A percentile compares a stretch with the other conserved stretches of the same genome.
phyloP scores from a whole-genome alignment of 1,284 basidiomycete species.

The Rhizoctonia solani region DNA sequence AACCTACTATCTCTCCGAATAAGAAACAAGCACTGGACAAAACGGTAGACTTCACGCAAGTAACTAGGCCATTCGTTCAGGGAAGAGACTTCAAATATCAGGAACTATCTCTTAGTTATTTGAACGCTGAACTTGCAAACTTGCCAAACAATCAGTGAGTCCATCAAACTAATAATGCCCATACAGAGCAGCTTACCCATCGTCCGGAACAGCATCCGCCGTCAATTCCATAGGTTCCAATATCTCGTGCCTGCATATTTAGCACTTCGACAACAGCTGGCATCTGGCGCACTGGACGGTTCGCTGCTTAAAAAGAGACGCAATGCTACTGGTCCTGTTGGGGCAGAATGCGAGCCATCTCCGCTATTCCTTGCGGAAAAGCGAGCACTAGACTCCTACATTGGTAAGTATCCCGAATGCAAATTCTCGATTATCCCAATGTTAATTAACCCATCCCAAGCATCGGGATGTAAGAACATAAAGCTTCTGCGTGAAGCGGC shows the following conservation, averaged over 20 bases:
- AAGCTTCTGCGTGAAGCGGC: constrained; percentile 9
- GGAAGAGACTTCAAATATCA: neutral
- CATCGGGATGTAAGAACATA: neutral
- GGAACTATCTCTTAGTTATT: constrained; percentile 7
- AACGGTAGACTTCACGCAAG: constrained; percentile 16
- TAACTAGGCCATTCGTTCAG: neutral
- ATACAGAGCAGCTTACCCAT: neutral
- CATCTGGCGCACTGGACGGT: neutral
- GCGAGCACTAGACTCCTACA: constrained; percentile 24
- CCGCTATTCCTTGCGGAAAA: constrained; percentile 18
- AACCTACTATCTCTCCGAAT: neutral
- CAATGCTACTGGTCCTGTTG: neutral
- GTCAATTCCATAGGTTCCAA: neutral
- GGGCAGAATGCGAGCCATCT: neutral
- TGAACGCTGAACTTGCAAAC: neutral
- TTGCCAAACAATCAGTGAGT: constrained; percentile 10
- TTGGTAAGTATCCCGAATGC: neutral
- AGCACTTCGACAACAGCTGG: neutral
- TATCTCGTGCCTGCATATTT: constrained; percentile 19
- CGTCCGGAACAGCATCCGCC: constrained; percentile 8
- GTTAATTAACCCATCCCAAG: neutral
- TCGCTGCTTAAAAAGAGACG: constrained; percentile 5
- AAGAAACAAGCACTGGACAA: neutral
- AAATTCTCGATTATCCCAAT: neutral
- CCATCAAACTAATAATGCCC: neutral